Percentiles rank a stretch among this genome's conserved stretches.
phyloP scores from a whole-genome alignment of 179 eudicot species.

The Silene noctiflora region DNA sequence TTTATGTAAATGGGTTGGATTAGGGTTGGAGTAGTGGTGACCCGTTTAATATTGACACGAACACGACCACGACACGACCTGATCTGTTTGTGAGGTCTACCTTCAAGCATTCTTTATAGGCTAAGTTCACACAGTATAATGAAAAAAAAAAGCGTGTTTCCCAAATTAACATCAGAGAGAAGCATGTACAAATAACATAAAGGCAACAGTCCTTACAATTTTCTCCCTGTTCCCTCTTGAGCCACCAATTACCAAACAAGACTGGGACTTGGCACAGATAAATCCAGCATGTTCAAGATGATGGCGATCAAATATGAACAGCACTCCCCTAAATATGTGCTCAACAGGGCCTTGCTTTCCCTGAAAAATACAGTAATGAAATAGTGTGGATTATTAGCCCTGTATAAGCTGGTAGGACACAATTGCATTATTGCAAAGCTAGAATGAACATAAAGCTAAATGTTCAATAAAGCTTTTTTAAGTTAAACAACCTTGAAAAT shows the following conservation, averaged over 20 bases:
- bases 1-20: no score
- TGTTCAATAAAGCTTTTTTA: neutral
- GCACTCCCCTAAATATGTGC: conserved; percentile 72
- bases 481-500: neutral
- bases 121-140: neutral
- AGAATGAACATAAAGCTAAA: neutral
- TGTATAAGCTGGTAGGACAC: neutral
- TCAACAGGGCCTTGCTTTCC: conserved; percentile 99
- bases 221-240: conserved; percentile 68
- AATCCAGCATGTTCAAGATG: conserved; percentile 99
- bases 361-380: conserved; percentile 34
- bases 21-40: no score
- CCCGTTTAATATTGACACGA: no score
- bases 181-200: neutral
- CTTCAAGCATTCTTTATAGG: neutral
- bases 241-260: conserved; percentile 85
- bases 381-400: neutral
- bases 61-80: no score
- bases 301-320: conserved; percentile 85
- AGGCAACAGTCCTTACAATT: conserved; percentile 40
- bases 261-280: conserved; percentile 81
- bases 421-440: neutral
- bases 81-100: no score
- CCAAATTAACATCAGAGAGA: neutral
- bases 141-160: neutral